Conservation (phyloP, 2,329 filamentous ascomycete species). For the Rachicladosporium sp. region DNA sequence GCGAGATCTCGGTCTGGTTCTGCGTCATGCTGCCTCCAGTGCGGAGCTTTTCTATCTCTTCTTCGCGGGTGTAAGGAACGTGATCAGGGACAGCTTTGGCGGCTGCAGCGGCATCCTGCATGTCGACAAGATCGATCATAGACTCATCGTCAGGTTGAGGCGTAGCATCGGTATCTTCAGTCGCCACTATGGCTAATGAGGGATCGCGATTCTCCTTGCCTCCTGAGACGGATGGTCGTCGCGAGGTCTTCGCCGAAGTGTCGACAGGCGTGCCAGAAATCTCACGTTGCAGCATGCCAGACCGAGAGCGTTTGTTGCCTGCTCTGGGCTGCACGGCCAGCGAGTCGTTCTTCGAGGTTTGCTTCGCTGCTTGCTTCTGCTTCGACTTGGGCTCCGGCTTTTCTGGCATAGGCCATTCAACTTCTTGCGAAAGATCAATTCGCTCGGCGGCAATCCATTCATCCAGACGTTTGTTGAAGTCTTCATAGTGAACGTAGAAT, state of each 20-base stretch:
- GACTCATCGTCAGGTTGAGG: constrained; percentile 41
- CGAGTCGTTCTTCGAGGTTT: constrained; percentile 14
- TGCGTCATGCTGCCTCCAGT: constrained; percentile 97
- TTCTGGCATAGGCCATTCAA: constrained; percentile 91
- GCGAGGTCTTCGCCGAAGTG: constrained; percentile 42
- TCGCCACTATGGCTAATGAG: constrained; percentile 28
- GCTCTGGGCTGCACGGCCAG: constrained; percentile 33
- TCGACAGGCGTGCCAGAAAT: constrained; percentile 27
- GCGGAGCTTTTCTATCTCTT: constrained; percentile 91
- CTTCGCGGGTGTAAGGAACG: constrained; percentile 57
- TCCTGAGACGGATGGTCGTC: constrained; percentile 40
- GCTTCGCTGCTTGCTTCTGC: constrained; percentile 38
- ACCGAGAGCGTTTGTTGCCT: constrained; percentile 33
- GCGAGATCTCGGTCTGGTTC: constrained; percentile 90
- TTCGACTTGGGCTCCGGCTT: constrained; percentile 83
- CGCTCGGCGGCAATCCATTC: constrained; percentile 81
- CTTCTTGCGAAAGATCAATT: constrained; percentile 78
- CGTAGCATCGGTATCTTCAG: constrained; percentile 36
- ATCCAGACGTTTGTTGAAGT: constrained; percentile 82
- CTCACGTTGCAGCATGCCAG: constrained; percentile 32
- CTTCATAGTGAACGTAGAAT: constrained; percentile 95
- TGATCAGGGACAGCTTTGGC: constrained; percentile 41
- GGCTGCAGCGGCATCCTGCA: constrained; percentile 39
- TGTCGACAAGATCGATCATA: constrained; percentile 39
- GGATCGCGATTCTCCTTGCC: constrained; percentile 49